Conservation (phyloP, 345 rosid genomes). For the Cardamine occulta region DNA sequence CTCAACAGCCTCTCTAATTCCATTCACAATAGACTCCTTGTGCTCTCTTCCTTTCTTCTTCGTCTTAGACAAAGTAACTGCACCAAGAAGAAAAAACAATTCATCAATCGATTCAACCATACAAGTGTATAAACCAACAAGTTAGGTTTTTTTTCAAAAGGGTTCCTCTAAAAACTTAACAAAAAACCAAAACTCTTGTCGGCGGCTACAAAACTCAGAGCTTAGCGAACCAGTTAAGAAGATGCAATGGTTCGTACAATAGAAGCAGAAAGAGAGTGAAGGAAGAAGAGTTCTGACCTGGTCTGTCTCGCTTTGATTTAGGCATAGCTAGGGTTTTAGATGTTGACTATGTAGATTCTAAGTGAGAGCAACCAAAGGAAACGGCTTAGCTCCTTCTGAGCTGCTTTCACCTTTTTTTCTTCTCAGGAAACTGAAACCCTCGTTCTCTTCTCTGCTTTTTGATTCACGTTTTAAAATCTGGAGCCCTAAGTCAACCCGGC, state of each 20-base stretch:
- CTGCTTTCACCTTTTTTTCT: slow-evolving; percentile 18
- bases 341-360: neutral
- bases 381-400: slow-evolving; percentile 34
- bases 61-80: slow-evolving; percentile 92
- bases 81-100: slow-evolving; percentile 2
- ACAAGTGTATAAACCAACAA: neutral
- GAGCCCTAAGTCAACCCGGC: slow-evolving; percentile 30
- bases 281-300: slow-evolving; percentile 51
- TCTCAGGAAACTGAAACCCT: slow-evolving; percentile 32
- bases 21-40: slow-evolving; percentile 65
- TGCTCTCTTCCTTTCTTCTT: slow-evolving; percentile 97
- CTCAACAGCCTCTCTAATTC: slow-evolving; percentile 79
- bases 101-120: neutral
- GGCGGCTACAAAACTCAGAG: slow-evolving; percentile 33
- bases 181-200: slow-evolving; percentile 33
- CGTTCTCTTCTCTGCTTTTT: slow-evolving; percentile 28
- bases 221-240: neutral
- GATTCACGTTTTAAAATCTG: neutral
- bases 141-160: neutral
- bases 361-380: slow-evolving; percentile 23
- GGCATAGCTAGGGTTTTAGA: slow-evolving; percentile 59
- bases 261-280: neutral
- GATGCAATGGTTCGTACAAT: slow-evolving; percentile 1
- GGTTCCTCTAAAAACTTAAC: slow-evolving; percentile 9
- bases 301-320: slow-evolving; percentile 85